phyloP scores from a whole-genome alignment of 495 filamentous ascomycete genomes.

The Aspergillus kassunensis region DNA sequence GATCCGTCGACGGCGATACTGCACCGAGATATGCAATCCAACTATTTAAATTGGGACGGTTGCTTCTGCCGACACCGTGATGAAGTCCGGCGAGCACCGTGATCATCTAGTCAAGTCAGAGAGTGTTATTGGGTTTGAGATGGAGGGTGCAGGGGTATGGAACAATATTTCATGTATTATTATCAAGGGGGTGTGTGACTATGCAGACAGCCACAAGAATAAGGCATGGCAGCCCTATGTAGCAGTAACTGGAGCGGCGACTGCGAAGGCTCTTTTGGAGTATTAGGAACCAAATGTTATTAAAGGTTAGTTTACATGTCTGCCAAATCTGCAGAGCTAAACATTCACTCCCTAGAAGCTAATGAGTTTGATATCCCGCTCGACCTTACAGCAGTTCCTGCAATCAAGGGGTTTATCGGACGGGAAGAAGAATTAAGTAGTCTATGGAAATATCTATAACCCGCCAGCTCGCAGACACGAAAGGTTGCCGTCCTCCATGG shows the following conservation, averaged over 20 bases:
- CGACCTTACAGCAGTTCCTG: slow-evolving; percentile 22
- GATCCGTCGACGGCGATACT: neutral
- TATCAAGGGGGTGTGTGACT: slow-evolving; percentile 41
- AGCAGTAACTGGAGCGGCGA: slow-evolving; percentile 33
- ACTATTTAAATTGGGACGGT: slow-evolving; percentile 26
- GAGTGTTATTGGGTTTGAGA: slow-evolving; percentile 33
- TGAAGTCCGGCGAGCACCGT: slow-evolving; percentile 20
- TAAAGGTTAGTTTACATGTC: slow-evolving; percentile 10
- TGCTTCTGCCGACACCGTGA: slow-evolving; percentile 25
- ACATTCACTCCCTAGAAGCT: slow-evolving; percentile 5
- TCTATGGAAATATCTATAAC: slow-evolving; percentile 24
- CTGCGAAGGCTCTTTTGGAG: slow-evolving; percentile 26
- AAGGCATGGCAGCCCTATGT: slow-evolving; percentile 39
- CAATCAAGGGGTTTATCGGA: slow-evolving; percentile 26
- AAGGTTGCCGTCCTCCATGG: slow-evolving; percentile 32
- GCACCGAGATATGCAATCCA: slow-evolving; percentile 15
- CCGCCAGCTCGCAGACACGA: slow-evolving; percentile 13
- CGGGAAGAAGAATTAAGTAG: slow-evolving; percentile 23
- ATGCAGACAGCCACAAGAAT: slow-evolving; percentile 42
- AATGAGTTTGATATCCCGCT: slow-evolving; percentile 21
- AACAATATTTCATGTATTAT: slow-evolving; percentile 35
- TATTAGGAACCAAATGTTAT: slow-evolving; percentile 12
- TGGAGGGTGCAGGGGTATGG: slow-evolving; percentile 45
- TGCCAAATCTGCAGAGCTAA: slow-evolving; percentile 4
- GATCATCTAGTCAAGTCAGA: slow-evolving; percentile 16